Percentiles rank a stretch among this genome's conserved stretches.
Evolutionary conservation across 2,329 filamentous ascomycete genomes (phyloP).

Genomic region (Macrophomina tecta): DNA sequence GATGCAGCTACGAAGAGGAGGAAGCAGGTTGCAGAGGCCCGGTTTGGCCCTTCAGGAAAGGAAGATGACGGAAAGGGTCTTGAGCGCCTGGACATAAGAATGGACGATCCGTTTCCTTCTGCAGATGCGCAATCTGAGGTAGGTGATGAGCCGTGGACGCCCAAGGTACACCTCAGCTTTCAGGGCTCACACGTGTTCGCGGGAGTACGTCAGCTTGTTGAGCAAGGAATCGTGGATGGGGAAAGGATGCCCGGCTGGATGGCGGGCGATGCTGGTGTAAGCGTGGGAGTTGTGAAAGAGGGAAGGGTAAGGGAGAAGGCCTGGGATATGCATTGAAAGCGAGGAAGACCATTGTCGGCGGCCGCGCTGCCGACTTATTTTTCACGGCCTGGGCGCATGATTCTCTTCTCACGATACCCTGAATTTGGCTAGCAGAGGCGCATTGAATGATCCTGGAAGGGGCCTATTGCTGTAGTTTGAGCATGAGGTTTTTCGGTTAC

Average conservation of each 20-base stretch:
- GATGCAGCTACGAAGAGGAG: slow-evolving; percentile 59
- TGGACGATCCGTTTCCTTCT: slow-evolving; percentile 52
- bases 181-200: slow-evolving; percentile 80
- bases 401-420: slow-evolving; percentile 25
- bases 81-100: slow-evolving; percentile 57
- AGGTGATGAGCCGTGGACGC: slow-evolving; percentile 54
- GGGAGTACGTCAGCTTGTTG: slow-evolving; percentile 77
- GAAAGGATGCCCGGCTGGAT: slow-evolving; percentile 86
- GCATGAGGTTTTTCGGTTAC: neutral
- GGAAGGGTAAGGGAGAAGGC: slow-evolving; percentile 61
- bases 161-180: slow-evolving; percentile 70
- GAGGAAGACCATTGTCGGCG: neutral
- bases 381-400: slow-evolving; percentile 16
- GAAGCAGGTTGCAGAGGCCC: slow-evolving; percentile 66
- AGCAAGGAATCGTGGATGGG: slow-evolving; percentile 76
- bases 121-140: slow-evolving; percentile 19
- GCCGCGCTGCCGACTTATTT: slow-evolving; percentile 1
- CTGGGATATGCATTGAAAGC: neutral
- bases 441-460: neutral
- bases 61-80: slow-evolving; percentile 47
- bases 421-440: slow-evolving; percentile 9
- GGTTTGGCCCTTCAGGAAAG: slow-evolving; percentile 67
- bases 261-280: slow-evolving; percentile 85
- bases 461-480: neutral
- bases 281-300: slow-evolving; percentile 70